Evolutionary conservation across 495 filamentous ascomycete species (phyloP), one percentile per base, ranked within the genome.

Genomic region (Annulohypoxylon stygium): DNA sequence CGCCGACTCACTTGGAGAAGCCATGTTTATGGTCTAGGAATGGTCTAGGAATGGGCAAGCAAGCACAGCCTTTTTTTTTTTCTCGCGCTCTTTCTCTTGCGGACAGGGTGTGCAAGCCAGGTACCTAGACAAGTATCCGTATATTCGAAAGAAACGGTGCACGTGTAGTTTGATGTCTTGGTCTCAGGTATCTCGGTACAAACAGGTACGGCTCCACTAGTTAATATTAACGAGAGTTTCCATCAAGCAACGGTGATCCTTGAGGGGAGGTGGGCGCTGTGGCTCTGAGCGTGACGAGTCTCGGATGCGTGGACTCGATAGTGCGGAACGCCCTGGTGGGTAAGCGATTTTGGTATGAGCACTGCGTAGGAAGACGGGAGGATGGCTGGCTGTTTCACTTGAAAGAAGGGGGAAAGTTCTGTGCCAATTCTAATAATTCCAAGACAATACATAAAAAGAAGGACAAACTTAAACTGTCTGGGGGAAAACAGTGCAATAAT

Each of bases 221-320:
- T 4, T 70, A 74, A 67, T 69, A 74, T 74, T 74, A 74, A 74
- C 70, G 41, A 67, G 41, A 60, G 47, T 48, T 58, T 33, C 48
- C 30, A 61, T 69, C 18, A 18, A 74, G 39, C 66, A 65, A 67
- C 57, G 66, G 50, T 74, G 16, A 62, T 61, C 65, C 71, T 73
- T 39, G 59, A 54, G 18, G 54, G 33, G 69, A 61, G 53, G 63
- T 45, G 65, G 70, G 60, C 59, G 70, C n/a, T n/a, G 61, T 63
- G 65, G 61, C 41, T 67, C 62, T 67, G 47, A 65, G 59, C 23
- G 66, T 66, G 53, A 69, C 71, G 57, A 73, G 70, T 65, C 70
- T 65, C 65, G 61, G 70, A 70, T 74, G 61, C 66, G 71, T 74
- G 61, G 61, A 60, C 66, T 74, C 71, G 67, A 74, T 74, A 74